Conservation (phyloP, 2,329 filamentous ascomycete genomes). For the Diplodia scrobiculata region DNA sequence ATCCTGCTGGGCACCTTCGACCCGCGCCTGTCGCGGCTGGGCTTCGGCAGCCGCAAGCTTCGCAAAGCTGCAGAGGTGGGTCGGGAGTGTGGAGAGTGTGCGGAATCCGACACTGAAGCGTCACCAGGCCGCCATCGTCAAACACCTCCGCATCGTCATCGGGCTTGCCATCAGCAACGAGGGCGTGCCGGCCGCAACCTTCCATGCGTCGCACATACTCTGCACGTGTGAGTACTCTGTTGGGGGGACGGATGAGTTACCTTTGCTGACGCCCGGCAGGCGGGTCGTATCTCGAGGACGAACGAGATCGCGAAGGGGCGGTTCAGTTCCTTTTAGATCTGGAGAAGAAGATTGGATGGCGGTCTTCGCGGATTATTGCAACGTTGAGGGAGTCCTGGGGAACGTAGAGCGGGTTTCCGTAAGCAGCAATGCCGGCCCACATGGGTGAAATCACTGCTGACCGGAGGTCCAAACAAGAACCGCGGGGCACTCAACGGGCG, state of each 20-base stretch:
- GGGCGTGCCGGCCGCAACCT: constrained; percentile 12
- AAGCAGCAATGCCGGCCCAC: background rate
- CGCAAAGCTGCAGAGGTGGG: constrained; percentile 24
- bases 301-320: constrained; percentile 18
- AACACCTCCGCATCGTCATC: constrained; percentile 13
- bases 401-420: constrained; percentile 8
- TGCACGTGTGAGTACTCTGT: constrained; percentile 13
- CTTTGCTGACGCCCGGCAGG: constrained; percentile 10
- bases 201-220: constrained; percentile 27
- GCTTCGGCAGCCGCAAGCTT: constrained; percentile 18
- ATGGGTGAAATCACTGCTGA: no score
- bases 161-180: constrained; percentile 22
- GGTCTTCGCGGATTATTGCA: constrained; percentile 20
- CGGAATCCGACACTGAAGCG: background rate
- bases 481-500: background rate
- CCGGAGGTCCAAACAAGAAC: constrained; percentile 1
- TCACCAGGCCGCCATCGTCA: constrained; percentile 12
- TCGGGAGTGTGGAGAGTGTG: background rate
- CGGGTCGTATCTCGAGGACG: constrained; percentile 25
- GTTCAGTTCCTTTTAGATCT: constrained; percentile 16
- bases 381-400: constrained; percentile 23
- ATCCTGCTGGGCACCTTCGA: constrained; percentile 20
- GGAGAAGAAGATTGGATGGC: constrained; percentile 25
- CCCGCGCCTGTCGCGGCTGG: constrained; percentile 16
- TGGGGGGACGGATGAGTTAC: background rate